phyloP scores from a whole-genome alignment of 2,329 filamentous ascomycete genomes.

The Exophiala oligosperma region DNA sequence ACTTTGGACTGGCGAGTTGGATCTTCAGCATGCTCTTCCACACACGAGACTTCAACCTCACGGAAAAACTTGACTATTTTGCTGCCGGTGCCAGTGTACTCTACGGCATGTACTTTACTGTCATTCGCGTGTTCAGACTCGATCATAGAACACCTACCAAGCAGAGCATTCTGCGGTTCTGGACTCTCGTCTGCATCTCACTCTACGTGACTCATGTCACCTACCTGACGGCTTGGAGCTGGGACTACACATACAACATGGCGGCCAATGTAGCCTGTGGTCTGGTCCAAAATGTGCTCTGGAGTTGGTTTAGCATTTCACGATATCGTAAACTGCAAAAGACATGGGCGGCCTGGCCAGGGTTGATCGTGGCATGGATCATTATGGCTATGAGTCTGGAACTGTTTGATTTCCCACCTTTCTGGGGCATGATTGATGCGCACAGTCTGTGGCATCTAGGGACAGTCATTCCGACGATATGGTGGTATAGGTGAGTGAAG shows the following conservation, averaged over 20 bases:
- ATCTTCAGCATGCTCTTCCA: constrained; percentile 89
- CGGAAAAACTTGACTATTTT: constrained; percentile 96
- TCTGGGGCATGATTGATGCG: constrained; percentile 80
- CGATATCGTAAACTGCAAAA: constrained; percentile 71
- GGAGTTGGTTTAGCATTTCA: constrained; percentile 78
- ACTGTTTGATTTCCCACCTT: constrained; percentile 87
- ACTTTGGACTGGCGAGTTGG: constrained; percentile 82
- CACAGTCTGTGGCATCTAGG: constrained; percentile 95
- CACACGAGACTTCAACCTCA: constrained; percentile 77
- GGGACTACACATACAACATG: constrained; percentile 99
- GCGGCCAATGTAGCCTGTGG: constrained; percentile 85
- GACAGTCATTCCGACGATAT: constrained; percentile 80
- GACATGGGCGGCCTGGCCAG: constrained; percentile 85
- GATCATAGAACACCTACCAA: constrained; percentile 58
- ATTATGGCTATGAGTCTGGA: constrained; percentile 94
- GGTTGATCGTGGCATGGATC: constrained; percentile 87
- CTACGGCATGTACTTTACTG: constrained; percentile 85
- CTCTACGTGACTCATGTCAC: constrained; percentile 76
- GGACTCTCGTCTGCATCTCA: constrained; percentile 70
- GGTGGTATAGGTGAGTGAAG: constrained; percentile 88
- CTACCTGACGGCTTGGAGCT: constrained; percentile 81
- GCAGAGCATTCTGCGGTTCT: constrained; percentile 63
- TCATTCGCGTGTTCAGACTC: constrained; percentile 78
- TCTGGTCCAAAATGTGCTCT: constrained; percentile 76
- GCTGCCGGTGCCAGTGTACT: constrained; percentile 85